Conservation (phyloP, 2,329 filamentous ascomycete species). For the Cladophialophora chaetospira region DNA sequence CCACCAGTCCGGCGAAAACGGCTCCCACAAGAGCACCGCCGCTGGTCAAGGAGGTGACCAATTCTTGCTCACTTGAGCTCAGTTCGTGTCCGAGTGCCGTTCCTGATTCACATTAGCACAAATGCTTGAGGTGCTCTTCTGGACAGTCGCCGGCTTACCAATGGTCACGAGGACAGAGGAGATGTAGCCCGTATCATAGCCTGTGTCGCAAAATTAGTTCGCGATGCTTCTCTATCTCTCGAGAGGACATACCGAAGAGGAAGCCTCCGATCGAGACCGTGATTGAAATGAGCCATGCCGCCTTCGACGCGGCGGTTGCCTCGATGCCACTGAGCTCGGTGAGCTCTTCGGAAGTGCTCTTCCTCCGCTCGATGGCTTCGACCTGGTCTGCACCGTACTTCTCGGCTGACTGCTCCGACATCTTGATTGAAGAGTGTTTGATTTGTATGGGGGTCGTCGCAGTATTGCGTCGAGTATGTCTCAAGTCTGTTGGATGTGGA, state of each 20-base stretch:
- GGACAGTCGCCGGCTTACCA: too few species aligned
- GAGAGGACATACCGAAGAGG: constrained; percentile 50
- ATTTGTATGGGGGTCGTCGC: too few species aligned
- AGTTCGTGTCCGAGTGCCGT: constrained; percentile 44
- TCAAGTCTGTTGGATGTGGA: too few species aligned
- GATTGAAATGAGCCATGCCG: constrained; percentile 59
- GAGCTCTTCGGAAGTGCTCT: constrained; percentile 1
- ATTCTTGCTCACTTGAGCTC: constrained; percentile 56
- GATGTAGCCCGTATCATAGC: constrained; percentile 66
- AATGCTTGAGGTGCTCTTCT: too few species aligned
- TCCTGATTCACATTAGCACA: too few species aligned
- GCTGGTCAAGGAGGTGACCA: constrained; percentile 60
- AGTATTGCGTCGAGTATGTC: too few species aligned
- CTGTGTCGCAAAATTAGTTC: background rate
- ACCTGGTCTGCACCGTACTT: constrained; percentile 35
- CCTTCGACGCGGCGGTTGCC: constrained; percentile 44
- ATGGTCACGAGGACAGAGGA: constrained; percentile 60
- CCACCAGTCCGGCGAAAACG: constrained; percentile 56
- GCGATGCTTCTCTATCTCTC: background rate
- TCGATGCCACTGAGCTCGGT: constrained; percentile 37
- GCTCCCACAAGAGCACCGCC: constrained; percentile 59
- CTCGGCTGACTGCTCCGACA: too few species aligned
- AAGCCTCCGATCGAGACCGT: constrained; percentile 60
- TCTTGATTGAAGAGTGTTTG: too few species aligned
- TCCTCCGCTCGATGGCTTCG: constrained; percentile 27